Evolutionary conservation across 2,329 filamentous ascomycete species (phyloP), one percentile per base, ranked within the genome.

Genomic region (Monosporascus ibericus): DNA sequence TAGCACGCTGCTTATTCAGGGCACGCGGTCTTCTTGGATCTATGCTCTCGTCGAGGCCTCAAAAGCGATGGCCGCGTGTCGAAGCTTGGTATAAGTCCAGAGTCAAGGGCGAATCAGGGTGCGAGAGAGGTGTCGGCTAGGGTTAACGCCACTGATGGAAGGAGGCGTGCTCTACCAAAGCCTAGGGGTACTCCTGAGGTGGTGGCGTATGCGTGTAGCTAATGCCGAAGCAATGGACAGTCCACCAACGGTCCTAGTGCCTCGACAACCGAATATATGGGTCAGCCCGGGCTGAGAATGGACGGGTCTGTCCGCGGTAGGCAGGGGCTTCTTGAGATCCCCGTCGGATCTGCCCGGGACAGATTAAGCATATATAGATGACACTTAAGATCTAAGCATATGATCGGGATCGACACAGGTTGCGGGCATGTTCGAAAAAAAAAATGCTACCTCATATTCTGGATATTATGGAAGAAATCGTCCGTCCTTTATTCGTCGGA

Each of bases 61-160:
- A 48, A 39, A 50, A 48, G 49, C 40, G 40, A 34, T 51, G 44
- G 39, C 51, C 34, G 25, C 46, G 47, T 53, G 44, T 37, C 50
- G 53, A 56, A 47, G 44, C 22, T 50, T 37, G 44, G 30, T 44
- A 48, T 36, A 36, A 30, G 6, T 48, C 25, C 42, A 52, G 53
- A 51, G 40, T 38, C 46, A 51, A 50, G 49, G 53, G 42, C 51
- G 48, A 49, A 51, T 53, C 48, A 51, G 54, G 55, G 49, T 52
- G 46, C 27, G n/a, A 1, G 17, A 7, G 14, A 30, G 20, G n/a
- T 14, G 42, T 4, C 8, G 22, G 22, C 17, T 8, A 25, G 22
- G 42, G 42, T 17, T 25, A 27, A 46, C 42, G 42, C 42, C 22
- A 30, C 42, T 46, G 24, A n/a, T 30, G 24, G n/a, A 46, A 27